Conservation (phyloP, 2,329 filamentous ascomycete genomes). For the Epichloe scottii region DNA sequence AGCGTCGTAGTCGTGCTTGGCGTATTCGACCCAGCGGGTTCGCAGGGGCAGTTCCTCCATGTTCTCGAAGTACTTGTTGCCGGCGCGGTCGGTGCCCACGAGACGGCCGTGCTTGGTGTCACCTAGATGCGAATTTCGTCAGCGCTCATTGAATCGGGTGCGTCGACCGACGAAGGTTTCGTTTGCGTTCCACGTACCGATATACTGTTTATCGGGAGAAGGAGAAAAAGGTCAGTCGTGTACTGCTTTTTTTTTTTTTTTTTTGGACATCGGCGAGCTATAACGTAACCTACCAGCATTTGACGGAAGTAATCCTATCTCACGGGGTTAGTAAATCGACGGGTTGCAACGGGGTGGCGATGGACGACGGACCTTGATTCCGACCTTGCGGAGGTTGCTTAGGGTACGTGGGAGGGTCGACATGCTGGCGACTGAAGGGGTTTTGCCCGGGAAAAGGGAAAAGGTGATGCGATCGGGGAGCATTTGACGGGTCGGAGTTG, state of each 20-base stretch:
- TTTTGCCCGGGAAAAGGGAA: slow-evolving; percentile 10
- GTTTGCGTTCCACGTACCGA: slow-evolving; percentile 30
- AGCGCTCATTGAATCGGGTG: background rate
- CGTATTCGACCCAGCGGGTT: slow-evolving; percentile 97
- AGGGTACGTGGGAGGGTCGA: slow-evolving; percentile 82
- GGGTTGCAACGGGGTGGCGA: background rate
- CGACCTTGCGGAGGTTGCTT: slow-evolving; percentile 75
- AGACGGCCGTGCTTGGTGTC: slow-evolving; percentile 91
- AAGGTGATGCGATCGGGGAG: slow-evolving; percentile 2
- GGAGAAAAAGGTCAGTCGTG: background rate
- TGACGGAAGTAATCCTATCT: slow-evolving; percentile 78
- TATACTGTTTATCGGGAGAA: slow-evolving; percentile 33
- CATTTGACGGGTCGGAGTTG: slow-evolving; percentile 7
- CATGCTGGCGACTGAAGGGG: slow-evolving; percentile 45
- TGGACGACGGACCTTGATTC: slow-evolving; percentile 58
- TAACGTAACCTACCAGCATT: slow-evolving; percentile 61
- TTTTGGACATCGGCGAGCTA: background rate
- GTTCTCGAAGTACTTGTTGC: slow-evolving; percentile 98
- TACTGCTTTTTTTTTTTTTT: slow-evolving; percentile 7
- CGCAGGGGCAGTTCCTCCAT: slow-evolving; percentile 86
- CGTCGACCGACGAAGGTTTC: background rate
- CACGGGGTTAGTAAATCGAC: slow-evolving; percentile 4
- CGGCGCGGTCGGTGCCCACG: slow-evolving; percentile 75
- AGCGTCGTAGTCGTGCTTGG: slow-evolving; percentile 69
- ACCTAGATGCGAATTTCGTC: slow-evolving; percentile 41